Conservation (phyloP, 2,329 filamentous ascomycete genomes). For the Pezicula carpinea region DNA sequence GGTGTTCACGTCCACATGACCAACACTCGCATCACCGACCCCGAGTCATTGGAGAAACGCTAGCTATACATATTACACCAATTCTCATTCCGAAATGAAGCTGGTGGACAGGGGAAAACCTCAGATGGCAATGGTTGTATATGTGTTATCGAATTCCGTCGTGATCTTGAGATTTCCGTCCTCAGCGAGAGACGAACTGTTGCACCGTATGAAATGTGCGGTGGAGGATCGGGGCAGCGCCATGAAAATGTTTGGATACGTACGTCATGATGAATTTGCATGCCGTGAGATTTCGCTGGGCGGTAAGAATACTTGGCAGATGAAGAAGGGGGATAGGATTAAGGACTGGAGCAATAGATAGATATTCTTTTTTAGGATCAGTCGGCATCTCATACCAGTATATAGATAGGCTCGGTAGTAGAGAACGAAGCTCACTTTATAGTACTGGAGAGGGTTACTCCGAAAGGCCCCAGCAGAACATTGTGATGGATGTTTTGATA, state of each 20-base stretch:
- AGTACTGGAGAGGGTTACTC: too few species aligned
- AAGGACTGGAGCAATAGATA: too few species aligned
- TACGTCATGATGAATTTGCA: too few species aligned
- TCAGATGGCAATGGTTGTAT: slow-evolving; percentile 27
- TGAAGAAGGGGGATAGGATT: too few species aligned
- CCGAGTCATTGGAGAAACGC: slow-evolving; percentile 69
- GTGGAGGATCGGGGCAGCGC: slow-evolving; percentile 69
- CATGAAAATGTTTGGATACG: slow-evolving; percentile 61
- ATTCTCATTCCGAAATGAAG: slow-evolving; percentile 58
- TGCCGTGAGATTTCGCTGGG: too few species aligned
- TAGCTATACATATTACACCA: slow-evolving; percentile 68
- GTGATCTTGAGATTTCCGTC: slow-evolving; percentile 70
- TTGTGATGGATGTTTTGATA: too few species aligned
- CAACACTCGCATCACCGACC: slow-evolving; percentile 76
- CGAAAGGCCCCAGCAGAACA: too few species aligned
- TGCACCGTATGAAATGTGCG: slow-evolving; percentile 73
- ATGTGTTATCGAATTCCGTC: slow-evolving; percentile 72
- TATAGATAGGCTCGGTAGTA: too few species aligned
- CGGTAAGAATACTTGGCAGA: too few species aligned
- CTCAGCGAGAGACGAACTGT: slow-evolving; percentile 69
- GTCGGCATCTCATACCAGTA: too few species aligned
- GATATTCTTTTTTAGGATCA: too few species aligned
- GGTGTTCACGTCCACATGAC: slow-evolving; percentile 67
- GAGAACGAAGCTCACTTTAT: too few species aligned
- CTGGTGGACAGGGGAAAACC: slow-evolving; percentile 51